Percentiles rank a stretch among this genome's conserved stretches.
These are phyloP conservation scores for Mangifera indica DNA, from an alignment of 345 rosid genomes.

Conservation along the genomic window DNA sequence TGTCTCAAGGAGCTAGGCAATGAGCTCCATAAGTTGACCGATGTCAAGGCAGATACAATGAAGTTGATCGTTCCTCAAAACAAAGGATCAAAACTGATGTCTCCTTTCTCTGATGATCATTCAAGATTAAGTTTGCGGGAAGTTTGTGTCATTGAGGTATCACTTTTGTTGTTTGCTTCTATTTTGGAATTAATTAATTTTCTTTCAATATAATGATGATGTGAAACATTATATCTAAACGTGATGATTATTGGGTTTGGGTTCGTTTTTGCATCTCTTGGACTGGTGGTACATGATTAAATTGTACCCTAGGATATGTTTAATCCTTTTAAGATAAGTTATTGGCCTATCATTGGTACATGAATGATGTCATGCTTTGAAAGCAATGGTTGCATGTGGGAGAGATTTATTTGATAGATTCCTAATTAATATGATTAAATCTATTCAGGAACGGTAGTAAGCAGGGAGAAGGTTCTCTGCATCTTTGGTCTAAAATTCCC, in stretches of 20 bases:
- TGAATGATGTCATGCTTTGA: too few relatives aligned
- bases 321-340: too few relatives aligned
- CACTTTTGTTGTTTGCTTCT: neutral
- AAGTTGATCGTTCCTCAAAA: slow-evolving; percentile 64
- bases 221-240: neutral
- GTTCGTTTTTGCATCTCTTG: neutral
- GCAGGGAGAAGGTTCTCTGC: too few relatives aligned
- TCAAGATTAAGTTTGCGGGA: slow-evolving; percentile 53
- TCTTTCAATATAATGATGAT: neutral
- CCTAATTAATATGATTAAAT: too few relatives aligned
- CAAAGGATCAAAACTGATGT: slow-evolving; percentile 66
- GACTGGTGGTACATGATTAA: neutral
- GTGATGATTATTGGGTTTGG: neutral
- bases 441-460: too few relatives aligned
- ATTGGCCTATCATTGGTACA: too few relatives aligned
- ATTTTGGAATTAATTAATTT: neutral
- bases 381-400: too few relatives aligned
- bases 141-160: slow-evolving; percentile 59
- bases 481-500: neutral
- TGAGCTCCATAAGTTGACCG: slow-evolving; percentile 64
- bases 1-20: slow-evolving; percentile 65
- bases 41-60: slow-evolving; percentile 73
- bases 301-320: neutral
- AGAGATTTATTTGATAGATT: too few relatives aligned
- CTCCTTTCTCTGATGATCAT: slow-evolving; percentile 67